Percentiles rank a stretch among this genome's conserved stretches.
Conservation (phyloP, 306 rosid species). For the Ormosia emarginata region DNA sequence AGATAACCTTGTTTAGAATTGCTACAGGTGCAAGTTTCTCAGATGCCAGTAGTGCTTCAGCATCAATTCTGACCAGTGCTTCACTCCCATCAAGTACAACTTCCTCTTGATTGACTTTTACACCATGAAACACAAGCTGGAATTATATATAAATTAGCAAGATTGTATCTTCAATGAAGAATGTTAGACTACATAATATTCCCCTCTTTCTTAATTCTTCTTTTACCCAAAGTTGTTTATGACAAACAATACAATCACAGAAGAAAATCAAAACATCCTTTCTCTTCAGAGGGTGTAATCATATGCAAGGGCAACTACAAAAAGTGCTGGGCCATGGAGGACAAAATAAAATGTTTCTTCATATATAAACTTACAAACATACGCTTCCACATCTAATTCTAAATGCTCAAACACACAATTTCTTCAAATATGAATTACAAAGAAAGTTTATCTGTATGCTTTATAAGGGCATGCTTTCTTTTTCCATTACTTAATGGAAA, state of each 20-base stretch:
- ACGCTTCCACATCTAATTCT: background rate
- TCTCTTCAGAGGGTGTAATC: background rate
- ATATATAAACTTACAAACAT: background rate
- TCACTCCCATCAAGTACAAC: slow-evolving; percentile 95
- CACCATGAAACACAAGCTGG: slow-evolving; percentile 81
- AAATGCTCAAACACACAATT: background rate
- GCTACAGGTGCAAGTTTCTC: slow-evolving; percentile 90
- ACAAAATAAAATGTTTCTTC: background rate
- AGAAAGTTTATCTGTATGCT: background rate
- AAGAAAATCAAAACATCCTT: background rate
- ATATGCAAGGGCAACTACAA: background rate
- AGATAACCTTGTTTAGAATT: slow-evolving; percentile 72
- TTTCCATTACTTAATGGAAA: background rate
- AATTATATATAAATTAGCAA: slow-evolving; percentile 25
- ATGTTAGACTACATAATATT: background rate
- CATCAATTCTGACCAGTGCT: slow-evolving; percentile 79
- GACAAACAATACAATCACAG: slow-evolving; percentile 1
- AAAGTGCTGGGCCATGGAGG: background rate
- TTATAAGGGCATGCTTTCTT: background rate
- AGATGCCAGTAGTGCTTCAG: slow-evolving; percentile 74
- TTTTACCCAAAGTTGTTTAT: background rate
- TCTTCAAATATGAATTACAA: background rate
- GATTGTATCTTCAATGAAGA: slow-evolving; percentile 4
- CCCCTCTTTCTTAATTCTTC: background rate
- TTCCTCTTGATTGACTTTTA: slow-evolving; percentile 64